phyloP scores from a whole-genome alignment of 768 basidiomycete species.

The Termitomyces sp. region DNA sequence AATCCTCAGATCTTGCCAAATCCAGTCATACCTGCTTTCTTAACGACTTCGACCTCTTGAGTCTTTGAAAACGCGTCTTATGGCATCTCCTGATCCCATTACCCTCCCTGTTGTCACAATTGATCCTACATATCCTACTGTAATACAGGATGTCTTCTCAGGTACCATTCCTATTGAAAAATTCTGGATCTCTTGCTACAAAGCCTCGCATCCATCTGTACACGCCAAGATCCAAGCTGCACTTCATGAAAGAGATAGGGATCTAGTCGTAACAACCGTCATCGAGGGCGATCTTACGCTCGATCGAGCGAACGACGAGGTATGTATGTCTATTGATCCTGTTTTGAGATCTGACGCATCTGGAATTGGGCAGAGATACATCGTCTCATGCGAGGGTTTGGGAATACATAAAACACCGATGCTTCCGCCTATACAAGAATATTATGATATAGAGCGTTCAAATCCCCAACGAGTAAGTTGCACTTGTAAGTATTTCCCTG shows the following conservation, averaged over 20 bases:
- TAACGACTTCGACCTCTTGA: neutral
- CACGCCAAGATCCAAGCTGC: constrained; percentile 61
- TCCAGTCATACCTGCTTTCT: no score
- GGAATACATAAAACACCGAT: constrained; percentile 45
- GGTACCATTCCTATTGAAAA: constrained; percentile 55
- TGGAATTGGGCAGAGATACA: constrained; percentile 27
- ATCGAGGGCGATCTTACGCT: constrained; percentile 49
- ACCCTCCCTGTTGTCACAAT: constrained; percentile 51
- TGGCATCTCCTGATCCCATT: constrained; percentile 7
- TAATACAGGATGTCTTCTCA: constrained; percentile 61
- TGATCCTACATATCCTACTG: constrained; percentile 57
- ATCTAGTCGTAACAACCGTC: constrained; percentile 41
- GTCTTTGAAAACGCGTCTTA: neutral
- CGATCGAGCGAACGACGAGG: constrained; percentile 22
- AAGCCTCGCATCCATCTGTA: constrained; percentile 44
- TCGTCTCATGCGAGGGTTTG: constrained; percentile 44
- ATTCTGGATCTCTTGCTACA: constrained; percentile 78
- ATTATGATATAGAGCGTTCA: constrained; percentile 42
- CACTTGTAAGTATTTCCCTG: neutral
- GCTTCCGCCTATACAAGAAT: constrained; percentile 47
- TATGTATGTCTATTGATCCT: constrained; percentile 21
- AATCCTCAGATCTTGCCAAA: no score
- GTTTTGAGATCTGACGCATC: neutral
- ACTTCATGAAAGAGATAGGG: constrained; percentile 50
- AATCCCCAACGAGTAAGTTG: constrained; percentile 36